Base-by-base conservation (phyloP, 1,139 yeast species). In the Geotrichum klebahnii region DNA sequence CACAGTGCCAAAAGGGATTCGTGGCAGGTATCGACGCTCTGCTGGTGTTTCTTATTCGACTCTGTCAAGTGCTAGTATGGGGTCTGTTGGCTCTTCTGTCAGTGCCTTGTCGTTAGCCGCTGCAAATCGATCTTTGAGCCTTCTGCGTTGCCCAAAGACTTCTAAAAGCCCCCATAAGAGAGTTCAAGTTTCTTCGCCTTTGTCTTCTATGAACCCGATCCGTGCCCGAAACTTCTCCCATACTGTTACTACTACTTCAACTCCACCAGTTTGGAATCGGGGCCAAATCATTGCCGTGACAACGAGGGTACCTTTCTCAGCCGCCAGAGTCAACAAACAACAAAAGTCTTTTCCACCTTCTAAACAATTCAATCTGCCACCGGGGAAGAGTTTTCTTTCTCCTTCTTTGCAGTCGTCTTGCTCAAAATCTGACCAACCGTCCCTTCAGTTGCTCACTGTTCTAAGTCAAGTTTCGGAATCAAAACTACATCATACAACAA, bases 291-390 rank as follows among this genome's bases (percentile, higher is more conserved):
- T 39, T 28, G 45, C 45, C 45, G 23, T 32, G 45, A 42, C 45
- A 42, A 42, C 45, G 22, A 20, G 19, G 5, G 2, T 9, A 19
- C 43, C 43, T 9, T 10, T 19, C 20, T 39, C 32, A 5, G 19
- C 22, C 29, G 23, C 32, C 38, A 32, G 32, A 42, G 20, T 42
- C 38, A 39, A 39, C 43, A 39, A 39, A 39, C 43, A 39, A 2
- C 23, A 24, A 33, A 8, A 14, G 8, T 28, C 28, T 39, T 34
- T 24, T 37, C 32, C 19, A 12, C 16, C 31, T 8, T 6, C 20
- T 22, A 9, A 34, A 16, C 38, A 34, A 32, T 14, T 14, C 5
- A 9, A 5, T 32, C 35, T 26, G 9, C 29, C 10, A 6, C 9
- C 10, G 6, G 9, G 29, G 9, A 6, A n/a, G n/a, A n/a, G n/a